Evolutionary conservation across 2,329 filamentous ascomycete species (phyloP).

Genomic region (Epichloe sylvatica): DNA sequence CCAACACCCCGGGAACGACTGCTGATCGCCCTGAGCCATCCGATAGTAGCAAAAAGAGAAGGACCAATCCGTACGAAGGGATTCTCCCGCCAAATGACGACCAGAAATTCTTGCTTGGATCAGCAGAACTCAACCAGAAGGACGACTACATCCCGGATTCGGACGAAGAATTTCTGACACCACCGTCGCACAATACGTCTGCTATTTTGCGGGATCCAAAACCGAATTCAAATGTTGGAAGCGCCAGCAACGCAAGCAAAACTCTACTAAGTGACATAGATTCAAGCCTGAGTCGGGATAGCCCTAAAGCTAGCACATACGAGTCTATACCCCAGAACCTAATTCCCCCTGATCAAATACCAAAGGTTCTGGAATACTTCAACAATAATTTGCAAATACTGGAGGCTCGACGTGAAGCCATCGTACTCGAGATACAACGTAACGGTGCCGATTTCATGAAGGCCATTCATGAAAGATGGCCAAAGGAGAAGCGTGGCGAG

Average conservation of each 20-base stretch:
- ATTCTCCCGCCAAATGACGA: constrained; percentile 1
- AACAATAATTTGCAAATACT: constrained; percentile 19
- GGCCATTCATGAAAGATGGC: constrained; percentile 32
- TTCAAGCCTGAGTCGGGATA: constrained; percentile 2
- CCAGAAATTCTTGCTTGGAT: constrained; percentile 5
- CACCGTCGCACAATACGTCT: constrained; percentile 13
- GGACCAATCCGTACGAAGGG: constrained; percentile 5
- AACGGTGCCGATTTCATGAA: constrained; percentile 35
- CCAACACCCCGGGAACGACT: constrained; percentile 5
- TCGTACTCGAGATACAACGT: constrained; percentile 30
- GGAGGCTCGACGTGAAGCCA: constrained; percentile 19
- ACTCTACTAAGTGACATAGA: background rate
- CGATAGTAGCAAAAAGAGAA: constrained; percentile 8
- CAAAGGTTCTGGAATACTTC: constrained; percentile 17
- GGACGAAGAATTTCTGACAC: constrained; percentile 38
- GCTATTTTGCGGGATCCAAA: background rate
- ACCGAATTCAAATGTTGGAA: background rate
- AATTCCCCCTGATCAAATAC: constrained; percentile 13
- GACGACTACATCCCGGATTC: constrained; percentile 38
- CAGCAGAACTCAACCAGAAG: background rate
- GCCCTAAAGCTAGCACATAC: background rate
- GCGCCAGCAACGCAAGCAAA: background rate
- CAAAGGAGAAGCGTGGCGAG: constrained; percentile 29
- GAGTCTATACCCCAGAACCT: background rate
- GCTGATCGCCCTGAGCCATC: constrained; percentile 5